Conservation (phyloP, 192 early-diverging fungal species). For the Linnemannia zychae region DNA sequence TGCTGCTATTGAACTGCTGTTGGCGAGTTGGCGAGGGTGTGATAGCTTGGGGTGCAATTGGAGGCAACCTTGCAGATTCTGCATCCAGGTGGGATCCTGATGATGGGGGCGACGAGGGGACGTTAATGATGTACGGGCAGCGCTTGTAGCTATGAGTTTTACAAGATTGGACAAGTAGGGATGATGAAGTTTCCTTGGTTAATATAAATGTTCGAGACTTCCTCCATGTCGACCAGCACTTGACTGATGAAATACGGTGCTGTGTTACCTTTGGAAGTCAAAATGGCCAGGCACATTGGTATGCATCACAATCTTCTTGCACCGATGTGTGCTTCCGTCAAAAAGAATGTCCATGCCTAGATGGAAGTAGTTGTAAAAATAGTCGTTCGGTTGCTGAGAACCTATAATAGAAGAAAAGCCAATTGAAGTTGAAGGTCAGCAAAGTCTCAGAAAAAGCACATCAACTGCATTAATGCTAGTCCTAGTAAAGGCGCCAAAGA, state of each 20-base stretch:
- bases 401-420: conserved; percentile 23
- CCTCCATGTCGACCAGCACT: no score
- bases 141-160: conserved; percentile 62
- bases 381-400: conserved; percentile 67
- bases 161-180: not conserved
- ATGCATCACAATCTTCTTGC: conserved; percentile 82
- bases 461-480: not conserved
- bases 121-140: conserved; percentile 65
- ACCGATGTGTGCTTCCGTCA: conserved; percentile 72
- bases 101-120: conserved; percentile 34
- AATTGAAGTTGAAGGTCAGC: not conserved
- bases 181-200: not conserved
- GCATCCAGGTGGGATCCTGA: conserved; percentile 14
- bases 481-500: not conserved
- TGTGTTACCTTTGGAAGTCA: conserved; percentile 71
- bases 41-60: conserved; percentile 25
- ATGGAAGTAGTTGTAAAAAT: conserved; percentile 84
- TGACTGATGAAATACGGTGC: no score
- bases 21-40: conserved; percentile 12
- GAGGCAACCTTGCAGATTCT: conserved; percentile 35
- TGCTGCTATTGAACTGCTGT: not conserved
- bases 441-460: not conserved
- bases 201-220: not conserved
- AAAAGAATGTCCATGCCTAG: conserved; percentile 82
- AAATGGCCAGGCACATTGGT: conserved; percentile 78